These are phyloP conservation scores for Tylopilus orsonianus DNA, from an alignment of 1,284 basidiomycete genomes.

Conservation along the genomic window DNA sequence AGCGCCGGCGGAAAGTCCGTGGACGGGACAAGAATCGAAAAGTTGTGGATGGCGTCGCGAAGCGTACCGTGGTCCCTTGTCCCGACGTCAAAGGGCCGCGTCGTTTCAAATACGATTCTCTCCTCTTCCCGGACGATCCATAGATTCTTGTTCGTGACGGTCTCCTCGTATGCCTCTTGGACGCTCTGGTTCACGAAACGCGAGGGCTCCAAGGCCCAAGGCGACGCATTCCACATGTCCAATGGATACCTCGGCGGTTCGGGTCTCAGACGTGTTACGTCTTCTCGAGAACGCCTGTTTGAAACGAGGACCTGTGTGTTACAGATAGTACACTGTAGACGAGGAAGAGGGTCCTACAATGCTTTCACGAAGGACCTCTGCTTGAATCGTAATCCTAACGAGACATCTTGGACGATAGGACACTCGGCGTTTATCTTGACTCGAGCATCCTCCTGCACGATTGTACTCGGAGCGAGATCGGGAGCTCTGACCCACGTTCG, in stretches of 20 bases:
- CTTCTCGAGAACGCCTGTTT: conserved; percentile 12
- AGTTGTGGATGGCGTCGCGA: conserved; percentile 12
- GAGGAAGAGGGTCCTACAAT: conserved; percentile 9
- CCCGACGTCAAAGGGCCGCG: background rate
- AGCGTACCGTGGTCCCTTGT: background rate
- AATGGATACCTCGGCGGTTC: rapidly evolving
- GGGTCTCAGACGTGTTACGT: background rate
- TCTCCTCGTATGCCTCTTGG: background rate
- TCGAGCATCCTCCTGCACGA: conserved; percentile 1
- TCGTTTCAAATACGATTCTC: conserved; percentile 18
- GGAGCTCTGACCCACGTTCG: conserved; percentile 23
- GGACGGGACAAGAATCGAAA: conserved; percentile 13
- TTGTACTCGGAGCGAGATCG: conserved; percentile 17
- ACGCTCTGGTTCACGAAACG: background rate
- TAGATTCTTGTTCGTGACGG: conserved; percentile 4
- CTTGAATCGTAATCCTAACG: conserved; percentile 26
- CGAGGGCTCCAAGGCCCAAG: background rate
- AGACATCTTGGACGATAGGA: conserved; percentile 9
- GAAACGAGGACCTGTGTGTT: background rate
- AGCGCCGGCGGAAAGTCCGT: conserved; percentile 14
- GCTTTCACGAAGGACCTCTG: conserved; percentile 22
- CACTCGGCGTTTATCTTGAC: conserved; percentile 23
- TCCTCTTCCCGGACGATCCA: conserved; percentile 24
- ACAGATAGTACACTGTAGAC: background rate
- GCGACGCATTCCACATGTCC: background rate